Base-by-base conservation (phyloP, 2,329 filamentous ascomycete species). In the Aureobasidium sp. region DNA sequence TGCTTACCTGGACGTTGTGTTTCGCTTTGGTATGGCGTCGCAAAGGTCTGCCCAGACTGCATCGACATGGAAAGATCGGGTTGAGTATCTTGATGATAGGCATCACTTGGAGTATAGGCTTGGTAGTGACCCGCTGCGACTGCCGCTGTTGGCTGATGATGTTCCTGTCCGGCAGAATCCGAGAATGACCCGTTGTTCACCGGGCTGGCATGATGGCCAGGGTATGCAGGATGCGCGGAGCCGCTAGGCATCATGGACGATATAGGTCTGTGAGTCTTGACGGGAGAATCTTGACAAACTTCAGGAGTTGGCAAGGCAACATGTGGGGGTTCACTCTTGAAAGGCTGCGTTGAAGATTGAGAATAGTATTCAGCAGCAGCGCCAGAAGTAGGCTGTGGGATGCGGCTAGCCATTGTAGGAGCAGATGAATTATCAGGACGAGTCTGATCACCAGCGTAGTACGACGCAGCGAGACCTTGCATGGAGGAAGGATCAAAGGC, bases 361-460 rank as follows among this genome's bases (percentile, higher is more conserved):
- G 45, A 49, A 60, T 75, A 83, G 64, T 80, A 84, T 12, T 78
- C 75, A 5, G 79, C 78, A 19, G 81, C 80, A n/a, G 78, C 71
- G 27, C 78, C 78, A 44, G 73, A 71, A 49, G 80, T 81, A 4
- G 80, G 81, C 61, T 84, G 80, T n/a, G 74, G 70, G 2, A 75
- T 78, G 16, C 80, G 80, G 40, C 75, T 75, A 24, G 74, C 65
- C 7, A 68, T 66, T 1, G 74, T 65, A 4, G 76, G 75, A 14
- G 80, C 76, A 21, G 79, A 60, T n/a, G 16, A 10, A 11, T 22
- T 16, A 12, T 34, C 11, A 37, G 29, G 10, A 62, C 83, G 70
- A 10, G 80, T 81, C 60, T 80, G 74, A 62, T 84, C 81, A 38
- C 76, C 74, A 63, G 84, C 84, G 63, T 81, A 84, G 63, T 81